phyloP scores from a whole-genome alignment of 1,284 basidiomycete species.

The Volvariella surrecta region DNA sequence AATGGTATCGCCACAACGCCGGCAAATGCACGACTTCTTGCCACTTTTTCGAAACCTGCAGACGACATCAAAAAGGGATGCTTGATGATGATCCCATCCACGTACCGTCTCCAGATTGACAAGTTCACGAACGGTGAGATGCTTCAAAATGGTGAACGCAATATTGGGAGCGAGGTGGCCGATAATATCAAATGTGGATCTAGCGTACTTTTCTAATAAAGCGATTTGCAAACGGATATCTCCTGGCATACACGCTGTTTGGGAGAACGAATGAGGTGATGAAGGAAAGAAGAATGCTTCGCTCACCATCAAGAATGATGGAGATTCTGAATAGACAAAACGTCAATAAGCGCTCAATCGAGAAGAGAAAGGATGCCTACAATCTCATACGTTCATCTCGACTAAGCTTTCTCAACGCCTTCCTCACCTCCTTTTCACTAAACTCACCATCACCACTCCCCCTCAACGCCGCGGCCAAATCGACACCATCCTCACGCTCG shows the following conservation, averaged over 20 bases:
- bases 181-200: conserved; percentile 75
- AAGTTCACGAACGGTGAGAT: conserved; percentile 59
- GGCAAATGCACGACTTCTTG: conserved; percentile 61
- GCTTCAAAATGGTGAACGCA: conserved; percentile 56
- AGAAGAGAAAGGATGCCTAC: conserved; percentile 39
- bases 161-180: conserved; percentile 65
- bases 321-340: conserved; percentile 34
- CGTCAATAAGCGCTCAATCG: conserved; percentile 1
- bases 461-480: conserved; percentile 38
- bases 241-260: conserved; percentile 59
- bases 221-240: conserved; percentile 73
- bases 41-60: conserved; percentile 72
- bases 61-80: conserved; percentile 6
- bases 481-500: conserved; percentile 24
- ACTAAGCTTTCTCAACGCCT: conserved; percentile 49
- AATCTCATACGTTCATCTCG: conserved; percentile 64
- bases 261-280: conserved; percentile 2
- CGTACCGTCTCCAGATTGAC: conserved; percentile 47
- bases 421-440: conserved; percentile 59
- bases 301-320: conserved; percentile 49
- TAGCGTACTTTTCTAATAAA: conserved; percentile 74
- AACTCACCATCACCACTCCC: conserved; percentile 49
- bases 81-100: too few species aligned
- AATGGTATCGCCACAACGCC: conserved; percentile 72
- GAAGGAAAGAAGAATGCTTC: conserved; percentile 4